phyloP scores from a whole-genome alignment of 345 rosid genomes.

The Eucalyptus cladocalyx region DNA sequence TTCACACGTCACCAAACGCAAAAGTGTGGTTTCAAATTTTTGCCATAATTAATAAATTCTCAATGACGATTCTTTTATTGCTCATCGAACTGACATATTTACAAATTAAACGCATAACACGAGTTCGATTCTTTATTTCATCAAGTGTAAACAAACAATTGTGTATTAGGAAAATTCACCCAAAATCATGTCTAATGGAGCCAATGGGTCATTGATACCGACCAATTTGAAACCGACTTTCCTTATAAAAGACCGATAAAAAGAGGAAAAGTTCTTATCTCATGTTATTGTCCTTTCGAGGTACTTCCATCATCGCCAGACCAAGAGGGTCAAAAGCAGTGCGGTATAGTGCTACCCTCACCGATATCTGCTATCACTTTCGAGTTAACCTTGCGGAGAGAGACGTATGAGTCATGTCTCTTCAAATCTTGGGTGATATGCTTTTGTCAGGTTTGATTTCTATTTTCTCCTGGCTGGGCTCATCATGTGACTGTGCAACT shows the following conservation, averaged over 20 bases:
- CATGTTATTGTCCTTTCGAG: background rate
- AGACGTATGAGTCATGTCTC: background rate
- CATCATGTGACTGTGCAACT: background rate
- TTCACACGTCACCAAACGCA: background rate
- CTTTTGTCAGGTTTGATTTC: background rate
- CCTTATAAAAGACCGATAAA: background rate
- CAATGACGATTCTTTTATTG: background rate
- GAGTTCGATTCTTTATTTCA: background rate
- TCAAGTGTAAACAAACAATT: background rate
- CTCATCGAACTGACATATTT: background rate
- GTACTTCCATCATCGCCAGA: background rate
- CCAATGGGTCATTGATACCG: background rate
- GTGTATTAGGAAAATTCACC: background rate
- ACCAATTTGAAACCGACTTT: background rate
- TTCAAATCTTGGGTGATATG: background rate
- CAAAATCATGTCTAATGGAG: background rate
- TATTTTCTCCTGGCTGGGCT: background rate
- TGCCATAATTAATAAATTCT: background rate
- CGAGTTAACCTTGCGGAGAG: background rate
- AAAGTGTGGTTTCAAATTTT: background rate
- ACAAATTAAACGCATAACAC: background rate
- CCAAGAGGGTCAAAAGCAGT: background rate
- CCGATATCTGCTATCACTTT: background rate
- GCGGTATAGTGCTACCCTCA: background rate
- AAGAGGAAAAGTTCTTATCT: background rate